Conservation (phyloP, 192 early-diverging fungal genomes). For the Backusella australiensis region DNA sequence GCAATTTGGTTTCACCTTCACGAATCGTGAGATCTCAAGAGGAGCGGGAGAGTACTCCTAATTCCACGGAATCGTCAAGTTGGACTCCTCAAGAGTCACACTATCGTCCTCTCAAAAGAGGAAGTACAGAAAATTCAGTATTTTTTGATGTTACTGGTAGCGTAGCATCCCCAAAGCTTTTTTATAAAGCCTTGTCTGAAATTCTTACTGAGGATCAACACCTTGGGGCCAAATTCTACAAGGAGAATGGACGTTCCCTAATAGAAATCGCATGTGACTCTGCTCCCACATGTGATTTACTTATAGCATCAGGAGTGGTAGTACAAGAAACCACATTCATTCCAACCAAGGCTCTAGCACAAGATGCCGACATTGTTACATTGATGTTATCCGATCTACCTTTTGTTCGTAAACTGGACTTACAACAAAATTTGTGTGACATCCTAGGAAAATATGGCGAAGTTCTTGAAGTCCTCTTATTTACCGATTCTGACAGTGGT, state of each 20-base stretch:
- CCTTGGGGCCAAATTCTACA: not conserved
- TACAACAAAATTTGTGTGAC: not conserved
- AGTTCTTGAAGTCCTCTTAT: not conserved
- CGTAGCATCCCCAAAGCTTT: not conserved
- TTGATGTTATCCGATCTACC: not conserved
- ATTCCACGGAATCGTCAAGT: not conserved
- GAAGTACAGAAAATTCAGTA: not conserved
- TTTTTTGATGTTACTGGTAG: not conserved
- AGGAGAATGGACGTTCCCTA: not conserved
- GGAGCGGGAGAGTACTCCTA: not conserved
- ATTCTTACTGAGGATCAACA: not conserved
- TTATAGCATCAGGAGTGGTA: not conserved
- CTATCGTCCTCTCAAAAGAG: not conserved
- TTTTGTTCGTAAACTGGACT: not conserved
- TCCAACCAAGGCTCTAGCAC: not conserved
- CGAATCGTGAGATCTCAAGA: no score
- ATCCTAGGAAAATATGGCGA: not conserved
- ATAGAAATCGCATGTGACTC: not conserved
- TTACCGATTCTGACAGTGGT: not conserved
- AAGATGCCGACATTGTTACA: not conserved
- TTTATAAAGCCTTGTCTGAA: not conserved
- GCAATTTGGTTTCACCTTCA: not conserved
- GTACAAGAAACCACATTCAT: not conserved
- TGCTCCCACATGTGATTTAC: not conserved
- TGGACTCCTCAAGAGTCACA: not conserved